Evolutionary conservation across 176 grass and related monocot genomes (phyloP).

Genomic region (Triticum turgidum): DNA sequence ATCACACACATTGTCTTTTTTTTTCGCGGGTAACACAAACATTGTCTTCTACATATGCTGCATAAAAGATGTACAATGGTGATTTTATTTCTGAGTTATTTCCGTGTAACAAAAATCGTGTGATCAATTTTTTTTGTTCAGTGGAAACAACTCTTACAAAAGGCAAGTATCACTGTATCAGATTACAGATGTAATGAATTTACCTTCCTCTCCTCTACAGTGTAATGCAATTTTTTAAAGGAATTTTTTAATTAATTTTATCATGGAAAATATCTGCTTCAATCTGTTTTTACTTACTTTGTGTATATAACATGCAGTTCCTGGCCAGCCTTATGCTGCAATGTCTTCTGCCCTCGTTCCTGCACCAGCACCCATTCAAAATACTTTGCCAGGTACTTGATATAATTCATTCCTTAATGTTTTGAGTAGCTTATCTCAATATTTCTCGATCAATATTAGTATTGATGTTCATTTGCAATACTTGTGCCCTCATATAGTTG

Average conservation of each 20-base stretch:
- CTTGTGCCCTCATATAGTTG: neutral
- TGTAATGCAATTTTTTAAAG: neutral
- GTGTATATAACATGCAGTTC: conserved; percentile 53
- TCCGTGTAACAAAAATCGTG: neutral
- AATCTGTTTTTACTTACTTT: conserved; percentile 3
- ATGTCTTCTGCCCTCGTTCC: conserved; percentile 36
- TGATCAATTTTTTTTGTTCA: neutral
- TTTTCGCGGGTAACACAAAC: neutral
- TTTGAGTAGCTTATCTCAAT: neutral
- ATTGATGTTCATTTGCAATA: neutral
- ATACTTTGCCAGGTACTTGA: conserved; percentile 59
- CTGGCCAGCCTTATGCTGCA: conserved; percentile 57
- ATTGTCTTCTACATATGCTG: neutral
- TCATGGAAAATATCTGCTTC: neutral
- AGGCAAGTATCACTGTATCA: neutral
- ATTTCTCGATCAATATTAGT: neutral
- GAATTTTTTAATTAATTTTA: neutral
- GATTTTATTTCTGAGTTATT: neutral
- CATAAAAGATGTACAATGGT: neutral
- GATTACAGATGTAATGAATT: neutral
- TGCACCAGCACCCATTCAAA: conserved; percentile 51
- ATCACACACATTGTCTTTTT: neutral
- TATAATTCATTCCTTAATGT: conserved; percentile 9
- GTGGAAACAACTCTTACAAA: neutral
- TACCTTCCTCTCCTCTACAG: neutral